Evolutionary conservation across 2,329 filamentous ascomycete species (phyloP), one percentile per base, ranked within the genome.

Genomic region (Pseudophaeomoniella oleicola): DNA sequence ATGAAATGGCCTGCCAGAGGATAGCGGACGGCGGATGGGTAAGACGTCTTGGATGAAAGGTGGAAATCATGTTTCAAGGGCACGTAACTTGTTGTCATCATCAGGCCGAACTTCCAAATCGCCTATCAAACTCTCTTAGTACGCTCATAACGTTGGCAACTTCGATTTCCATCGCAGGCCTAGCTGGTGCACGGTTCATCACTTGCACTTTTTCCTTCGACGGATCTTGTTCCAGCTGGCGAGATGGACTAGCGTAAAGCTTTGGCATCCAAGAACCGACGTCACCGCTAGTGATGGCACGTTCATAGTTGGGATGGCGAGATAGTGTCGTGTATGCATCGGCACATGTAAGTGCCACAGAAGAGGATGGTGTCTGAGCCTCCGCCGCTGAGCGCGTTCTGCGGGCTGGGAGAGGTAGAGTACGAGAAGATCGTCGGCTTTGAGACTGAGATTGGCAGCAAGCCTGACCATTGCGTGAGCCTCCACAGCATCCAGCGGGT

Each of bases 81-180:
- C 6, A 14, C 9, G 16, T 6, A 32, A 6, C 6, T 6, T 9
- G 16, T 9, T 17, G 18, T 37, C 46, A 19, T 32, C 30, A 32
- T 44, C 46, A 33, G 45, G 37, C 11, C 75, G 75, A 53, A 87
- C 22, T 27, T 27, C 22, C 22, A 27, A 27, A 87, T 37, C 81
- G 64, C 35, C 83, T 68, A 49, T 87, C 81, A 58, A 87, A 87
- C 44, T 81, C 78, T 55, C 81, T 82, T 41, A 87, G 59, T n/a
- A 86, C 81, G 30, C 78, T 79, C 81, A 87, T 86, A 37, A 87
- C 84, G 54, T 81, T 86, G 1, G 81, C 81, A 4, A 81, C 80
- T 57, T 87, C 81, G 12, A 87, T 80, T 53, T 87, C 81, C 48
- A 86, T 75, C 1, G 81, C 75, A 30, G 69, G 68, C 38, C 63